A percentile compares a stretch with the other conserved stretches of the same genome.
phyloP scores from a whole-genome alignment of 139 green algal genomes.

The Pleodorina starrii region DNA sequence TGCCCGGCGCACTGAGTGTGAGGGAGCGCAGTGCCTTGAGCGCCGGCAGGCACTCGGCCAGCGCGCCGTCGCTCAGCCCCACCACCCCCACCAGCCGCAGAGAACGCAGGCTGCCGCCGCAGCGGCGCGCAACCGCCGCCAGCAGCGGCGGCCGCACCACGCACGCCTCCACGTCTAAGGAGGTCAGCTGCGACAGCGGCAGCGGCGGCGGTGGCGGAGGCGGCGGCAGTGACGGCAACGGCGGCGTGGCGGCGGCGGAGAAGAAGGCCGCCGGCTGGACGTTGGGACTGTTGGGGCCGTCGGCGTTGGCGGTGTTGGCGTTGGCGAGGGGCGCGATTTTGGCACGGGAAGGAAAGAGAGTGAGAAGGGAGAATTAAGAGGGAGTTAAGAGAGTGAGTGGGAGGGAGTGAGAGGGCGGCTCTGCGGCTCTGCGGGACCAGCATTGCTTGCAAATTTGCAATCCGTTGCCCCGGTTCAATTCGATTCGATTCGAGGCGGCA shows the following conservation, averaged over 20 bases:
- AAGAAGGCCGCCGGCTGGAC: background rate
- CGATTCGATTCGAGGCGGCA: too few species aligned
- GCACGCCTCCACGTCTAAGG: constrained; percentile 23
- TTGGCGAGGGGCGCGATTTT: too few species aligned
- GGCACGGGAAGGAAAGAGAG: too few species aligned
- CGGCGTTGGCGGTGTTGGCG: too few species aligned
- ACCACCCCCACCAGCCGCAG: constrained; percentile 38
- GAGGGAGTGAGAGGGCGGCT: too few species aligned
- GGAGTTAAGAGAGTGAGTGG: too few species aligned
- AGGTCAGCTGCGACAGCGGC: constrained; percentile 13
- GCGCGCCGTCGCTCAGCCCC: constrained; percentile 15
- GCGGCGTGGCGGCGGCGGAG: too few species aligned
- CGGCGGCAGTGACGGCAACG: background rate
- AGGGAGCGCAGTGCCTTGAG: background rate
- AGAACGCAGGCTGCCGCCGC: background rate
- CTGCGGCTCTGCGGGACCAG: too few species aligned
- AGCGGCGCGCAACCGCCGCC: background rate
- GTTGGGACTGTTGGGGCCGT: too few species aligned
- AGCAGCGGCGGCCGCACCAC: constrained; percentile 22
- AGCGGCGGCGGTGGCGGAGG: background rate
- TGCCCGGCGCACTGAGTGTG: background rate
- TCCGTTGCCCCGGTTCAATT: too few species aligned
- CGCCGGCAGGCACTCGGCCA: background rate
- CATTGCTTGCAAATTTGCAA: too few species aligned
- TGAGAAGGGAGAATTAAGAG: too few species aligned